Conservation (phyloP, 164 flowering plant genomes). For the Aristolochia fimbriata region DNA sequence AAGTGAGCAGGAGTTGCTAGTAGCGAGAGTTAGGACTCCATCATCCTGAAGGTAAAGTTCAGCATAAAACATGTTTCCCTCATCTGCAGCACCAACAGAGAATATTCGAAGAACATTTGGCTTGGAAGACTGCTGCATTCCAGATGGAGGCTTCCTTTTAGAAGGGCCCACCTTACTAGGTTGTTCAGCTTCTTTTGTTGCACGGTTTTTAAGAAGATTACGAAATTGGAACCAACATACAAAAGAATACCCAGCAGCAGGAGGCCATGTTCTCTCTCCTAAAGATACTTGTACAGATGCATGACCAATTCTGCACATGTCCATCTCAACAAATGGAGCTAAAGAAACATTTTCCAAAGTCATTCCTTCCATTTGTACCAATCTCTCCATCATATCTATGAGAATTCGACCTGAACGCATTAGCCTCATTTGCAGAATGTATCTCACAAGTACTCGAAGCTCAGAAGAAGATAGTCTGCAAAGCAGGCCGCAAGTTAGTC, state of each 20-base stretch:
- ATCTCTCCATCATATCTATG: constrained; percentile 84
- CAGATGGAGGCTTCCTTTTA: constrained; percentile 27
- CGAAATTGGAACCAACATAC: constrained; percentile 93
- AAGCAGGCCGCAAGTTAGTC: constrained; percentile 13
- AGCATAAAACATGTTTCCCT: constrained; percentile 57
- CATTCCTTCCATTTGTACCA: constrained; percentile 65
- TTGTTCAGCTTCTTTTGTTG: constrained; percentile 47
- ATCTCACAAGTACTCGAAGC: constrained; percentile 71
- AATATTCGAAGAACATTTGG: constrained; percentile 53
- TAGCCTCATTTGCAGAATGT: constrained; percentile 66
- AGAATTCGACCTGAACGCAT: constrained; percentile 62
- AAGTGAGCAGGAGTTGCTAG: constrained; percentile 74
- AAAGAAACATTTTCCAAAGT: constrained; percentile 66
- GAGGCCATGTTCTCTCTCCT: constrained; percentile 99
- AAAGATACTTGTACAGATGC: constrained; percentile 90
- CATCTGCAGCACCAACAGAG: constrained; percentile 78
- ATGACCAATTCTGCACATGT: constrained; percentile 89
- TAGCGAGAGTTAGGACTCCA: constrained; percentile 85
- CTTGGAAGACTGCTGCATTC: constrained; percentile 28
- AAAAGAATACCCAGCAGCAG: constrained; percentile 99
- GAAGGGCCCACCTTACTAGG: constrained; percentile 32
- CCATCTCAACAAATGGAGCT: constrained; percentile 92
- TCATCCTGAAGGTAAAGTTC: constrained; percentile 91
- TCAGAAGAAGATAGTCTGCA: constrained; percentile 83
- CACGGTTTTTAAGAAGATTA: constrained; percentile 52